A percentile compares a stretch with the other conserved stretches of the same genome.
Evolutionary conservation across 2,329 filamentous ascomycete genomes (phyloP).

Genomic region (Fusarium continuum): DNA sequence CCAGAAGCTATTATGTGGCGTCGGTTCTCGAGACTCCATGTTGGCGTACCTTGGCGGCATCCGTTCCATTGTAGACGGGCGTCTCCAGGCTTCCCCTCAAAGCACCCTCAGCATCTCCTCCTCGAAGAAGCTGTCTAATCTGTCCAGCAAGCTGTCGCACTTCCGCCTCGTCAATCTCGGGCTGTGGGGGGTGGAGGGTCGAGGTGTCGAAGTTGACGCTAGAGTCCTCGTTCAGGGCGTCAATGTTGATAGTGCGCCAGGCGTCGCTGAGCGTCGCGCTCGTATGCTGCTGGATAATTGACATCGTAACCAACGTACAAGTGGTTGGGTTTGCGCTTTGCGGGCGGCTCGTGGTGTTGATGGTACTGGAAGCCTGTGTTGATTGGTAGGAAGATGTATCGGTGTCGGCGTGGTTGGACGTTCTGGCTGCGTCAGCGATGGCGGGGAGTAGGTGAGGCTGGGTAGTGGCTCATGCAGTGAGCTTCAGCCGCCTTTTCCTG

Average conservation of each 20-base stretch:
- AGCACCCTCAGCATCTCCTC: slow-evolving; percentile 88
- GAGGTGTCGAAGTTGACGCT: slow-evolving; percentile 89
- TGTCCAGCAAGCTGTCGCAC: slow-evolving; percentile 81
- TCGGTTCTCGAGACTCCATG: background rate
- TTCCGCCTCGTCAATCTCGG: slow-evolving; percentile 79
- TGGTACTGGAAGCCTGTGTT: background rate
- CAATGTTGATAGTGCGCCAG: slow-evolving; percentile 93
- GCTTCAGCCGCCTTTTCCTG: too few species aligned
- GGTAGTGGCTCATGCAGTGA: slow-evolving; percentile 36
- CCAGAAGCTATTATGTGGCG: background rate
- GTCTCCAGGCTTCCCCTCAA: slow-evolving; percentile 85
- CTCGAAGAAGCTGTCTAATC: slow-evolving; percentile 86
- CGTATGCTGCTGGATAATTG: slow-evolving; percentile 73
- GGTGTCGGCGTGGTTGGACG: slow-evolving; percentile 27
- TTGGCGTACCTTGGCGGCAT: slow-evolving; percentile 63
- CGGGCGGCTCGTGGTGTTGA: slow-evolving; percentile 5
- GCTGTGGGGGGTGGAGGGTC: slow-evolving; percentile 79
- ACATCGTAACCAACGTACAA: slow-evolving; percentile 56
- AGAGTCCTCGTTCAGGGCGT: slow-evolving; percentile 89
- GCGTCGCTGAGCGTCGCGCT: slow-evolving; percentile 68
- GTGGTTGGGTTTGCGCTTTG: slow-evolving; percentile 1
- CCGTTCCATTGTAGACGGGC: slow-evolving; percentile 75
- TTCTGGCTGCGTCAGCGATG: slow-evolving; percentile 47
- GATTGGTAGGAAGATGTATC: slow-evolving; percentile 21
- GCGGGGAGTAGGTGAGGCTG: slow-evolving; percentile 46